Base-by-base conservation (phyloP, 176 grass and related monocot genomes). In the Avena sativa region DNA sequence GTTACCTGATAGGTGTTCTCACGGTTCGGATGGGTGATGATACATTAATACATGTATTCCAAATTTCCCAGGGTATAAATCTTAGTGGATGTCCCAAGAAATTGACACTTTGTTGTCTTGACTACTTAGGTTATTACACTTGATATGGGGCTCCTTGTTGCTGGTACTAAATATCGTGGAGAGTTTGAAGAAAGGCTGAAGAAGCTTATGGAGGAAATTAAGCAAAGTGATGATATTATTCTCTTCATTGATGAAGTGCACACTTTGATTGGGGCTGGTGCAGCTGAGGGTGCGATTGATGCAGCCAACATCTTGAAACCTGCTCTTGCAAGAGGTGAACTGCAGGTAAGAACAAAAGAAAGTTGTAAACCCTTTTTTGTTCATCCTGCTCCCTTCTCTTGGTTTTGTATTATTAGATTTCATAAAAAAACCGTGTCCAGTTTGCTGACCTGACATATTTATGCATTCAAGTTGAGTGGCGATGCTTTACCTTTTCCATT, bases 241-340 rank as follows among this genome's bases (percentile, higher is more conserved):
- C 90, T 99, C 83, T 99, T 99, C 79, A 99, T 99, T 79, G 97
- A 99, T 92, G 97, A 99, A 83, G 97, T 99, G 40, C 97, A 99
- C 77, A 99, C 97, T 20, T 88, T 99, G 86, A 99, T 99, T 26
- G 97, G 97, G 86, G 97, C 97, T 67, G 97, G 97, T 93, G 97
- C 97, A 74, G 97, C 97, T 21, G 97, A 99, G 84, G 97, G 97
- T 79, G 97, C 97, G 26, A 99, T 99, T 83, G 97, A 99, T 92
- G 97, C 97, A 58, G 97, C 97, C 46, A 99, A 99, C 91, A 99
- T 99, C 59, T 88, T 99, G 85, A 99, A 99, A 82, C 97, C 97
- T 86, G 94, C 97, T 89, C 97, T 99, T 88, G 94, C 94, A 17
- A 99, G 97, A 93, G 97, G 97, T 88, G 97, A 99, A 96, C 81